Evolutionary conservation across 73 alveolate genomes (phyloP), one percentile per base, ranked within the genome.

Genomic region (Breviolum minutum): DNA sequence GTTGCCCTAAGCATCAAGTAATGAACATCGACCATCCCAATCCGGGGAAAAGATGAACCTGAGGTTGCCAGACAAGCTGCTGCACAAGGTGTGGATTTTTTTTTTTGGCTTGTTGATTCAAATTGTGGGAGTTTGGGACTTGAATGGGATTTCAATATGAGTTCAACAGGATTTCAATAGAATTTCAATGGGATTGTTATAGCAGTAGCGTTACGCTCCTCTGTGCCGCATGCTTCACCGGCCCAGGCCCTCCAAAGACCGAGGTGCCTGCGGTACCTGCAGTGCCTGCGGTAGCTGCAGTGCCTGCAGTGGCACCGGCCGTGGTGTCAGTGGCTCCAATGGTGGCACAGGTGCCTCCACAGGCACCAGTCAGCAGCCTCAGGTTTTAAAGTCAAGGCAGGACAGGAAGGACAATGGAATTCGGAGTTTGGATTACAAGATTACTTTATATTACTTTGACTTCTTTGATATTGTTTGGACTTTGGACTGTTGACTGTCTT

Each of bases 51-150:
- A 68, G 17, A 68, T 68, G 27, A 77, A n/a, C 14, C 76, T 61
- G 22, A 84, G 93, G 93, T 84, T 54, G 93, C 61, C 17, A 84
- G 93, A 84, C 93, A 61, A 84, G 93, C 93, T 54, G 93, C 93
- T 84, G 66, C 61, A 61, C 48, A 61, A 84, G 93, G 93, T 60
- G 13, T 9, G 69, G 14, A 6, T 54, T 19, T 81, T 0, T 13
- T 5, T n/a, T 9, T n/a, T n/a, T 63, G 6, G 86, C 24, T 3
- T 73, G 13, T 73, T 40, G 54, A 24, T 26, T 3, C 54, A 40
- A 40, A 40, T 40, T 40, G 54, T 40, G 54, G 54, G 54, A 40
- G 54, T 40, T 40, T 0, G 54, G 54, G 54, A 40, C 54, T 40
- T 40, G 0, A 40, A 40, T 40, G 54, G 54, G 54, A 40, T 40